phyloP scores from a whole-genome alignment of 371 early-diverging fungal species.

The Blakeslea trispora region DNA sequence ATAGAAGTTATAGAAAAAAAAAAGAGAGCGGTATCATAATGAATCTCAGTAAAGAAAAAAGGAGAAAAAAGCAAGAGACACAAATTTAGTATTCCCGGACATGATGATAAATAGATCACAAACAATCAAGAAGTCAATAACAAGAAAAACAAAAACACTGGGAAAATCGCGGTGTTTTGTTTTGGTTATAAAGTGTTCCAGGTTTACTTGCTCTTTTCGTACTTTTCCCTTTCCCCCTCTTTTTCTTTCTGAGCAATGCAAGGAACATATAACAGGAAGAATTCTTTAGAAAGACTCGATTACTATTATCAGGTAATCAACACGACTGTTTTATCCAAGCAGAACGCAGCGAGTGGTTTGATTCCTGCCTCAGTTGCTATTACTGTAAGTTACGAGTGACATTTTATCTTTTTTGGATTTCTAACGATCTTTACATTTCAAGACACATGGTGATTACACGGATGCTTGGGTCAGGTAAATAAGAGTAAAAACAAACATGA shows the following conservation, averaged over 20 bases:
- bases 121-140: neutral
- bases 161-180: neutral
- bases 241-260: slow-evolving; percentile 6
- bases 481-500: no score
- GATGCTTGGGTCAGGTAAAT: slow-evolving; percentile 90
- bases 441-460: slow-evolving; percentile 80
- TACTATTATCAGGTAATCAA: slow-evolving; percentile 76
- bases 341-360: slow-evolving; percentile 85
- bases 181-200: slow-evolving; percentile 3
- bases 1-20: no score
- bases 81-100: neutral
- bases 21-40: neutral
- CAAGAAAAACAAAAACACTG: neutral
- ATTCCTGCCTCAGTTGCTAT: slow-evolving; percentile 91
- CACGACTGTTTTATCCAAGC: slow-evolving; percentile 75
- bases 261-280: slow-evolving; percentile 19
- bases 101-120: neutral
- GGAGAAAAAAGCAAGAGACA: neutral
- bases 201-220: slow-evolving; percentile 3
- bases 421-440: neutral
- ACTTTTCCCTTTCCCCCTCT: slow-evolving; percentile 6
- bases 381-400: slow-evolving; percentile 45
- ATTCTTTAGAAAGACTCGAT: slow-evolving; percentile 63
- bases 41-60: neutral
- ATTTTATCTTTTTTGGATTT: neutral